phyloP scores from a whole-genome alignment of 352 stramenopile species.

The Peronospora destructor region DNA sequence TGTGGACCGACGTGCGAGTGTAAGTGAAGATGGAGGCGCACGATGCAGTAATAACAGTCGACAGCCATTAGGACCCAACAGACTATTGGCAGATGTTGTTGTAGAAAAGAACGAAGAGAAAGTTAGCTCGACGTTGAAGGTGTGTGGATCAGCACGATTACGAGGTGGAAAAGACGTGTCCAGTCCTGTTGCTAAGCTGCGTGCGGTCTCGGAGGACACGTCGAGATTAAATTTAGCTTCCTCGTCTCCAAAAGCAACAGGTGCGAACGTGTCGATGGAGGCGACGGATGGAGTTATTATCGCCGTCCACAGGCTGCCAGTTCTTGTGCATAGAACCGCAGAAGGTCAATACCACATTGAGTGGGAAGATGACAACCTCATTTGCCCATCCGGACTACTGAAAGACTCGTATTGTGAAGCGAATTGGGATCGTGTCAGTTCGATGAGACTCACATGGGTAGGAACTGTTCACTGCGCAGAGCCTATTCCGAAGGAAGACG shows the following conservation, averaged over 20 bases:
- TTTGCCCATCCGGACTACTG: slow-evolving; percentile 74
- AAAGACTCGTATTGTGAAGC: slow-evolving; percentile 57
- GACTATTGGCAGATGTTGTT: slow-evolving; percentile 43
- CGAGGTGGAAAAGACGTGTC: slow-evolving; percentile 10
- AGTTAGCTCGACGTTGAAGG: slow-evolving; percentile 3
- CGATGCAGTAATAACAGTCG: slow-evolving; percentile 13
- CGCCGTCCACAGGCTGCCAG: slow-evolving; percentile 93
- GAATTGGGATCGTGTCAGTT: slow-evolving; percentile 63
- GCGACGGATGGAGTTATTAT: slow-evolving; percentile 94
- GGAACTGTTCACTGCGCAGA: slow-evolving; percentile 75
- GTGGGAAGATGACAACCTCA: slow-evolving; percentile 84
- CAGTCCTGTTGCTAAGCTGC: slow-evolving; percentile 37
- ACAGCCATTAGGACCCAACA: slow-evolving; percentile 7
- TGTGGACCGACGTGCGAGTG: slow-evolving; percentile 60
- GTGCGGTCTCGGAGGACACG: slow-evolving; percentile 46
- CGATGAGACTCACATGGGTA: slow-evolving; percentile 83
- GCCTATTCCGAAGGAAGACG: slow-evolving; percentile 72
- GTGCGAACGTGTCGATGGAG: slow-evolving; percentile 82
- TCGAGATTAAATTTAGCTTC: slow-evolving; percentile 39
- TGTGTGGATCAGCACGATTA: slow-evolving; percentile 1
- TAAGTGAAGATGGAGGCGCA: slow-evolving; percentile 30
- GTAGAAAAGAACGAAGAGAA: slow-evolving; percentile 36
- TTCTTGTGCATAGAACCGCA: slow-evolving; percentile 78
- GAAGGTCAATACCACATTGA: slow-evolving; percentile 78
- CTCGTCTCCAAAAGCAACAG: slow-evolving; percentile 25